Conservation (phyloP, 805 yeast genomes). For the Ascoidea rubescens region DNA sequence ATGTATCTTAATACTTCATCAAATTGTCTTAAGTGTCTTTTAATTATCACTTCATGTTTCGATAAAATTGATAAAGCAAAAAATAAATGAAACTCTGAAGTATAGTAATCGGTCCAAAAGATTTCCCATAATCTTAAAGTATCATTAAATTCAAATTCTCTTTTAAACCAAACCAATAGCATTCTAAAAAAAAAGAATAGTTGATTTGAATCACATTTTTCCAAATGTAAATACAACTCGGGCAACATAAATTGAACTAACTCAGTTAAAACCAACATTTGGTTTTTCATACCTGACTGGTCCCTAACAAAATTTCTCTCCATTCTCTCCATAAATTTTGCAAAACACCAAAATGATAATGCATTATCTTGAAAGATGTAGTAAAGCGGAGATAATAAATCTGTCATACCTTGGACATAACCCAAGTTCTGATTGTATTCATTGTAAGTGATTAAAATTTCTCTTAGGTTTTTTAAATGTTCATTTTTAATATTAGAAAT, state of each 20-base stretch:
- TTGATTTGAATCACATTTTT: constrained; percentile 77
- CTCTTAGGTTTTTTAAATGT: constrained; percentile 58
- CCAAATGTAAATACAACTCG: constrained; percentile 65
- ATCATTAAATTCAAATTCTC: constrained; percentile 75
- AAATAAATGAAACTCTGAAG: constrained; percentile 80
- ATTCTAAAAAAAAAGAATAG: constrained; percentile 89
- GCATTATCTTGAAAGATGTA: constrained; percentile 53
- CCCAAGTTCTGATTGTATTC: constrained; percentile 76
- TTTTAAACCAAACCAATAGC: constrained; percentile 89
- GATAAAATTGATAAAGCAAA: constrained; percentile 83
- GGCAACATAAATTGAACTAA: constrained; percentile 88
- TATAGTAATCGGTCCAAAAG: constrained; percentile 75
- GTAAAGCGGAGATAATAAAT: constrained; percentile 77
- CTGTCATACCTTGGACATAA: constrained; percentile 97
- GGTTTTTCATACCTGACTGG: constrained; percentile 86
- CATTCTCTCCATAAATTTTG: constrained; percentile 84
- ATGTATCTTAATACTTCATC: constrained; percentile 88
- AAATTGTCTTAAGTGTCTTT: constrained; percentile 59
- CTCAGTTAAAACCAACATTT: constrained; percentile 72
- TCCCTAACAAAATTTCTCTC: constrained; percentile 86
- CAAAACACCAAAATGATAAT: constrained; percentile 79
- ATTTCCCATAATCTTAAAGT: constrained; percentile 83
- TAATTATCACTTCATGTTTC: constrained; percentile 68
- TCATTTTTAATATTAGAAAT: constrained; percentile 58
- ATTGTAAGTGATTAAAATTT: constrained; percentile 75